Evolutionary conservation across 345 rosid species (phyloP).

Genomic region (Carallia pectinifolia): DNA sequence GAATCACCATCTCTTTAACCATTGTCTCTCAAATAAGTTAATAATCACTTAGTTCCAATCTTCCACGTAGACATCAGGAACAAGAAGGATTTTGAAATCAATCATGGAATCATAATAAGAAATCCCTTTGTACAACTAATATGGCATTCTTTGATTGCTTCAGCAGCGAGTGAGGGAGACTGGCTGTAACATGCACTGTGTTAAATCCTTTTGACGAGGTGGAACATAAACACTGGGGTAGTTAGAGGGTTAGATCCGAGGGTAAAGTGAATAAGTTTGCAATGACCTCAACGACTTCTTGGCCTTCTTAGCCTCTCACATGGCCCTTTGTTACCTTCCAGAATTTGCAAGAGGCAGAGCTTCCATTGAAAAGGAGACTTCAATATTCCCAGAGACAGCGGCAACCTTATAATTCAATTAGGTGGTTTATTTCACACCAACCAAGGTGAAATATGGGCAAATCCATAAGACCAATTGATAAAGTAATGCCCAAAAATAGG

Average conservation of each 20-base stretch:
- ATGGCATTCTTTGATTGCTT: background rate
- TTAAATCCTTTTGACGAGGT: too few species aligned
- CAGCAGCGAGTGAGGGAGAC: too few species aligned
- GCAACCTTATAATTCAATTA: background rate
- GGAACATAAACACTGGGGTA: too few species aligned
- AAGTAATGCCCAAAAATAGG: too few species aligned
- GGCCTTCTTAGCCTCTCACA: background rate
- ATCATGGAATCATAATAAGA: background rate
- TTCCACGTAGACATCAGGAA: too few species aligned
- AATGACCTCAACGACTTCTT: background rate
- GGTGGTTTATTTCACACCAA: conserved; percentile 10
- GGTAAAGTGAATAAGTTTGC: background rate
- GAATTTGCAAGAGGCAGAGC: background rate
- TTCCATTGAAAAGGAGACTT: background rate
- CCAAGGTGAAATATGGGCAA: background rate
- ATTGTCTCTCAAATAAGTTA: too few species aligned
- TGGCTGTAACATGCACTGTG: too few species aligned
- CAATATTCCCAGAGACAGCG: conserved; percentile 2
- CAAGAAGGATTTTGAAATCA: background rate
- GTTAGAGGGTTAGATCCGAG: background rate
- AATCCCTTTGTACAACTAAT: background rate
- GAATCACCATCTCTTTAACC: too few species aligned
- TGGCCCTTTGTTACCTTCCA: background rate
- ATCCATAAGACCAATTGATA: too few species aligned
- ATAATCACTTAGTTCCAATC: too few species aligned